These are phyloP conservation scores for Hymenoscyphus infarciens DNA, from an alignment of 2,329 filamentous ascomycete species.

Conservation along the genomic window DNA sequence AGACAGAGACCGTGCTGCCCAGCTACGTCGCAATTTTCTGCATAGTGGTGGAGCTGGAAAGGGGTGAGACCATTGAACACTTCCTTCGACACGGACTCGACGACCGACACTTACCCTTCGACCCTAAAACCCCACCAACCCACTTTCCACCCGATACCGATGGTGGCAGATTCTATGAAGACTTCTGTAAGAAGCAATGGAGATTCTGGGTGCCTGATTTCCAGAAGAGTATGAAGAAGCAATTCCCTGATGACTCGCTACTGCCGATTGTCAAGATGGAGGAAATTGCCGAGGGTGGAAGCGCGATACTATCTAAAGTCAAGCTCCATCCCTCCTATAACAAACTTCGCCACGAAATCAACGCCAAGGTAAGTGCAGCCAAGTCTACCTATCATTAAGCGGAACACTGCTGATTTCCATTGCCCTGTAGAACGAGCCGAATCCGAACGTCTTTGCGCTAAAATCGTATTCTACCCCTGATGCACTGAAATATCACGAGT, in stretches of 20 bases:
- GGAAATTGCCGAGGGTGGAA: conserved; percentile 14
- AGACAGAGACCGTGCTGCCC: background rate
- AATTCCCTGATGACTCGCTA: conserved; percentile 20
- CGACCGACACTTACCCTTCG: conserved; percentile 7
- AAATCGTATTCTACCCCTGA: conserved; percentile 23
- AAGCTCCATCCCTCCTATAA: conserved; percentile 19
- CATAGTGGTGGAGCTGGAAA: conserved; percentile 8
- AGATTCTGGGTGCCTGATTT: conserved; percentile 24
- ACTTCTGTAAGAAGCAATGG: conserved; percentile 24
- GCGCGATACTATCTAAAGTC: conserved; percentile 9
- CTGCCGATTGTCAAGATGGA: conserved; percentile 24
- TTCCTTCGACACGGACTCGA: conserved; percentile 2
- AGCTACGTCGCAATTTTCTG: background rate
- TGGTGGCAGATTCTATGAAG: background rate
- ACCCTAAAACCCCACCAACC: background rate
- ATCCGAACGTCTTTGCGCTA: conserved; percentile 22
- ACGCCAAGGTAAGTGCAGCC: background rate
- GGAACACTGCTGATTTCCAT: too few species aligned
- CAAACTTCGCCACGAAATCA: conserved; percentile 1
- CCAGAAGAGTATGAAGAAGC: conserved; percentile 5
- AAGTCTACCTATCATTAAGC: background rate
- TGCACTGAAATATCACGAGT: conserved; percentile 20
- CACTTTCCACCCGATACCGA: conserved; percentile 3
- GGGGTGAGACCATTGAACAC: background rate
- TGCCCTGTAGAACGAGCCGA: background rate